phyloP scores from a whole-genome alignment of 148 eudicot genomes.

The Spergularia marina region DNA sequence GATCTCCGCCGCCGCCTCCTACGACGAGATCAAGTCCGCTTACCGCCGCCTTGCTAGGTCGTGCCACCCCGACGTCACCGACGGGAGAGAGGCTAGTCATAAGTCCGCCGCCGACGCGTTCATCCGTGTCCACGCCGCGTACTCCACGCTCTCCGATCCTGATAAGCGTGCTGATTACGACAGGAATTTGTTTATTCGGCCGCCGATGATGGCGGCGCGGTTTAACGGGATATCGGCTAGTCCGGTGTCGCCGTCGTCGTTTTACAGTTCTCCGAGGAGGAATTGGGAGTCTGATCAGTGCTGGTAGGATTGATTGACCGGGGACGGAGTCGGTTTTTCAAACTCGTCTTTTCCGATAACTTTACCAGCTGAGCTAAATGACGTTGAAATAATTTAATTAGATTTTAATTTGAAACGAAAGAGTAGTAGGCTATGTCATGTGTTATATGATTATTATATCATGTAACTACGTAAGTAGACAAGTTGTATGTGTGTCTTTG shows the following conservation, averaged over 20 bases:
- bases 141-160: slow-evolving; percentile 62
- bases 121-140: slow-evolving; percentile 53
- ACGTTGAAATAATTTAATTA: neutral
- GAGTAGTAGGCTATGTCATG: too few relatives aligned
- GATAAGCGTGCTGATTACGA: slow-evolving; percentile 64
- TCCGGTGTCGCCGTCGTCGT: slow-evolving; percentile 12
- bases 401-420: too few relatives aligned
- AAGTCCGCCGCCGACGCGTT: slow-evolving; percentile 38
- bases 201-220: slow-evolving; percentile 12
- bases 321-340: neutral
- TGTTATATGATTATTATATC: too few relatives aligned
- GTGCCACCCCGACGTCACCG: slow-evolving; percentile 57
- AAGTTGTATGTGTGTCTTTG: too few relatives aligned
- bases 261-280: slow-evolving; percentile 29
- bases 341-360: slow-evolving; percentile 18
- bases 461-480: too few relatives aligned
- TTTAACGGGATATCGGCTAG: slow-evolving; percentile 21
- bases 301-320: slow-evolving; percentile 36
- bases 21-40: slow-evolving; percentile 59
- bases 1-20: slow-evolving; percentile 40
- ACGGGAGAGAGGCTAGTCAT: neutral
- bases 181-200: slow-evolving; percentile 28
- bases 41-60: slow-evolving; percentile 59
- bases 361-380: neutral
- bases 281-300: slow-evolving; percentile 82